Evolutionary conservation across 2,329 filamentous ascomycete species (phyloP).

Genomic region (Talaromyces piceae): DNA sequence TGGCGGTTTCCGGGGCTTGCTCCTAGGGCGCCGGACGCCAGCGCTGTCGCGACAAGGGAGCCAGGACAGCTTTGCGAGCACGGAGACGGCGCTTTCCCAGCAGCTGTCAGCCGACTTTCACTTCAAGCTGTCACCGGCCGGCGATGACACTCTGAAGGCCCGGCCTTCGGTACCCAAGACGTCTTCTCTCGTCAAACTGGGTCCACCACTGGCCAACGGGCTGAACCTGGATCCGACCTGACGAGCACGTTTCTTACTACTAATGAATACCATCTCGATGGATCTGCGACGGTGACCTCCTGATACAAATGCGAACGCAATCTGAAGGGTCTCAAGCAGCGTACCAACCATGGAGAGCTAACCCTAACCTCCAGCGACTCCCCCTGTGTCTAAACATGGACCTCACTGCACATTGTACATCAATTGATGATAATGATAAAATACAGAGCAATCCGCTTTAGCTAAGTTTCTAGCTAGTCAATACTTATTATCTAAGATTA

Average conservation of each 20-base stretch:
- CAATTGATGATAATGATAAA: neutral
- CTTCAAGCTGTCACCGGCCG: neutral
- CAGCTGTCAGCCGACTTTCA: conserved; percentile 7
- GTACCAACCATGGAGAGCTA: neutral
- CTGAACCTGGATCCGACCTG: neutral
- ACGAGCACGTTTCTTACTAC: too few species aligned
- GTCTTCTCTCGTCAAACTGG: neutral
- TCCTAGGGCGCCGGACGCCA: conserved; percentile 30
- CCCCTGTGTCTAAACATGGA: neutral
- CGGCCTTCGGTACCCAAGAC: neutral
- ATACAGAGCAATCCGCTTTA: neutral
- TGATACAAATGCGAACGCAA: neutral
- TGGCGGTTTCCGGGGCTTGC: conserved; percentile 45
- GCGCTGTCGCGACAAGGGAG: conserved; percentile 33
- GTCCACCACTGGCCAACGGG: neutral
- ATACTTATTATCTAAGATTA: conserved; percentile 2
- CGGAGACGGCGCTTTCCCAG: conserved; percentile 21
- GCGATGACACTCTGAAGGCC: conserved; percentile 2
- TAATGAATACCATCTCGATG: too few species aligned
- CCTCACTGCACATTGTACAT: neutral
- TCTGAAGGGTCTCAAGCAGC: neutral
- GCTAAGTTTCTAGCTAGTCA: neutral
- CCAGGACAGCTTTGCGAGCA: conserved; percentile 31
- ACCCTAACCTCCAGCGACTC: neutral
- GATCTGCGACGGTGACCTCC: too few species aligned